phyloP scores from a whole-genome alignment of 2,329 filamentous ascomycete species.

The Fusarium albidum region DNA sequence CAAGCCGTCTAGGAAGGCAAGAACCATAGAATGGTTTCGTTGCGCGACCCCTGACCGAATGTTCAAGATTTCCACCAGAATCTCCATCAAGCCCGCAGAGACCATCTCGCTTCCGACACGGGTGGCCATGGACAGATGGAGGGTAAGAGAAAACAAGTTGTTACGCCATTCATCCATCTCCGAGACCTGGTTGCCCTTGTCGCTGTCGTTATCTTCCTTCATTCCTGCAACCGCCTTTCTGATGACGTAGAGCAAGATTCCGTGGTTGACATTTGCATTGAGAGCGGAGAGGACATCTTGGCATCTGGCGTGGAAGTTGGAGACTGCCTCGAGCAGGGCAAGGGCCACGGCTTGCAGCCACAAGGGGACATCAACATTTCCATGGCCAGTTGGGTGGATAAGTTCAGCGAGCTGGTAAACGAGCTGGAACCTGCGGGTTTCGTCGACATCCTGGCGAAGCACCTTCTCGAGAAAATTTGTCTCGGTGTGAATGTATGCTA shows the following conservation, averaged over 20 bases:
- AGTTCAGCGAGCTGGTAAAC: conserved; percentile 93
- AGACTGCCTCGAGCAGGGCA: conserved; percentile 83
- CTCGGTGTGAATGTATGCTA: conserved; percentile 89
- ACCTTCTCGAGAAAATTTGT: conserved; percentile 85
- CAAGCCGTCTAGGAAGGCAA: conserved; percentile 88
- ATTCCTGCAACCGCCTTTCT: conserved; percentile 90
- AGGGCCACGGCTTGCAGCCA: conserved; percentile 85
- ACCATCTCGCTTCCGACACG: conserved; percentile 86
- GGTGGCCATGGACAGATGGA: conserved; percentile 78
- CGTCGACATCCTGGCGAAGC: conserved; percentile 86
- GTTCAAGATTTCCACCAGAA: conserved; percentile 87
- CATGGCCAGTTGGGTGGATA: conserved; percentile 81
- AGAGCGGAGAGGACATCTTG: conserved; percentile 89
- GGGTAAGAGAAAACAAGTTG: conserved; percentile 85
- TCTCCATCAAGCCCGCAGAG: conserved; percentile 86
- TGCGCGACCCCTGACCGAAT: conserved; percentile 84
- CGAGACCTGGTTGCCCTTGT: conserved; percentile 67
- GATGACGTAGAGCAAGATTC: conserved; percentile 90
- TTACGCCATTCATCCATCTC: conserved; percentile 89
- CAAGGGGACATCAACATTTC: conserved; percentile 72
- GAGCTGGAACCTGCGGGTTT: conserved; percentile 87
- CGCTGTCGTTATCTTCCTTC: conserved; percentile 60
- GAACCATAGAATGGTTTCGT: conserved; percentile 81
- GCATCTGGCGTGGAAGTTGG: conserved; percentile 78
- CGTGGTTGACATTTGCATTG: conserved; percentile 95